A percentile compares a stretch with the other conserved stretches of the same genome.
phyloP scores from a whole-genome alignment of 2,329 filamentous ascomycete genomes.

The Nothophoma quercina region DNA sequence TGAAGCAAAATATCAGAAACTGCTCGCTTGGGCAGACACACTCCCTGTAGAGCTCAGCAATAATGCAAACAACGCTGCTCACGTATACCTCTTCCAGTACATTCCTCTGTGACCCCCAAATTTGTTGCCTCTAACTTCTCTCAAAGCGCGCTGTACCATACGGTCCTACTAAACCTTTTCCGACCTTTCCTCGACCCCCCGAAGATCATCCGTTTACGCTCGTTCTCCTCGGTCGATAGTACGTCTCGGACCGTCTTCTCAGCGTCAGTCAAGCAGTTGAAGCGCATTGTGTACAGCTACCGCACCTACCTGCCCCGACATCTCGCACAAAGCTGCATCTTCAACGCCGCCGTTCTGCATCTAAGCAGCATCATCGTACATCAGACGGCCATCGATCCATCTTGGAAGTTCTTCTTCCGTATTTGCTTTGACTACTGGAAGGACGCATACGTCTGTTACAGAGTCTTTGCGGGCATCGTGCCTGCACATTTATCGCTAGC shows the following conservation, averaged over 20 bases:
- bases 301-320: neutral
- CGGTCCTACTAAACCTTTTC: conserved; percentile 5
- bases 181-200: conserved; percentile 2
- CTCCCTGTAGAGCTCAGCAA: neutral
- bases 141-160: conserved; percentile 6
- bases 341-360: conserved; percentile 5
- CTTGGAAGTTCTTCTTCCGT: conserved; percentile 8
- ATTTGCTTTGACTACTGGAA: conserved; percentile 8
- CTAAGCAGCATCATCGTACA: conserved; percentile 7
- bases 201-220: conserved; percentile 2
- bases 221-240: neutral
- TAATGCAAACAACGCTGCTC: neutral
- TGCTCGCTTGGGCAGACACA: conserved; percentile 11
- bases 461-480: neutral
- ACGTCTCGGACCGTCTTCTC: conserved; percentile 1
- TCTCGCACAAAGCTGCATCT: neutral
- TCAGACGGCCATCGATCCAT: conserved; percentile 3
- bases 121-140: neutral
- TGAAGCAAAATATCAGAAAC: conserved; percentile 8
- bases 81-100: conserved; percentile 9
- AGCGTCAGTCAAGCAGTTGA: conserved; percentile 10
- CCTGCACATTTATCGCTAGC: conserved; percentile 4
- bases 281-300: conserved; percentile 7
- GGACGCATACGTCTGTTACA: neutral
- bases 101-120: neutral